Percentiles rank a stretch among this genome's conserved stretches.
These are phyloP conservation scores for Boletus subcaerulescens DNA, from an alignment of 768 basidiomycete genomes.

Conservation along the genomic window DNA sequence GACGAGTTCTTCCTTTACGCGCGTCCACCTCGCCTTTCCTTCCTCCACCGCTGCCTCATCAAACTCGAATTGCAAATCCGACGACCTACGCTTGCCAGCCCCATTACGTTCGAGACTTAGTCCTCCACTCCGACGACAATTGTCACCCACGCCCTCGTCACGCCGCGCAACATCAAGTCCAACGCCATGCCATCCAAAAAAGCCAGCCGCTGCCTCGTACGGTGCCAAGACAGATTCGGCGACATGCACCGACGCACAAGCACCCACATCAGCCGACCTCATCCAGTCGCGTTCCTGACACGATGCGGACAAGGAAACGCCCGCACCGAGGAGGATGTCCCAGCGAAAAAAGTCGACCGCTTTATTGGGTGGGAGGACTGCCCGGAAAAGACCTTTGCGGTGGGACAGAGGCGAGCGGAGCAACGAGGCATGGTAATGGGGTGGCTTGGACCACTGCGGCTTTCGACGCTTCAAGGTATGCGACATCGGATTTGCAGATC, in stretches of 20 bases:
- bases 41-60: conserved; percentile 26
- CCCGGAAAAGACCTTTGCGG: conserved; percentile 26
- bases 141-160: background rate
- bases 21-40: conserved; percentile 20
- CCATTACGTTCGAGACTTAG: background rate
- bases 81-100: background rate
- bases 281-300: background rate
- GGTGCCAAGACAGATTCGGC: conserved; percentile 23
- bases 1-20: conserved; percentile 19
- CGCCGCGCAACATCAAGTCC: conserved; percentile 10
- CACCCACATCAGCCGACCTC: background rate
- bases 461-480: conserved; percentile 12
- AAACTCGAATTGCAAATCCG: conserved; percentile 10
- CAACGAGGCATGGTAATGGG: conserved; percentile 27
- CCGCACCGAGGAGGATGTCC: conserved; percentile 12
- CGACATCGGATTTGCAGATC: conserved; percentile 5
- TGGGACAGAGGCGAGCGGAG: conserved; percentile 26
- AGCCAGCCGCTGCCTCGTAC: conserved; percentile 28
- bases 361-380: conserved; percentile 13
- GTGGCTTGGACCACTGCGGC: conserved; percentile 24
- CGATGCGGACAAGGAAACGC: background rate
- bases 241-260: conserved; percentile 3
- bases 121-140: background rate
- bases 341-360: conserved; percentile 28
- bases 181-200: conserved; percentile 30